A percentile compares a stretch with the other conserved stretches of the same genome.
Evolutionary conservation across 179 eudicot genomes (phyloP).

Genomic region (Silene noctiflora): DNA sequence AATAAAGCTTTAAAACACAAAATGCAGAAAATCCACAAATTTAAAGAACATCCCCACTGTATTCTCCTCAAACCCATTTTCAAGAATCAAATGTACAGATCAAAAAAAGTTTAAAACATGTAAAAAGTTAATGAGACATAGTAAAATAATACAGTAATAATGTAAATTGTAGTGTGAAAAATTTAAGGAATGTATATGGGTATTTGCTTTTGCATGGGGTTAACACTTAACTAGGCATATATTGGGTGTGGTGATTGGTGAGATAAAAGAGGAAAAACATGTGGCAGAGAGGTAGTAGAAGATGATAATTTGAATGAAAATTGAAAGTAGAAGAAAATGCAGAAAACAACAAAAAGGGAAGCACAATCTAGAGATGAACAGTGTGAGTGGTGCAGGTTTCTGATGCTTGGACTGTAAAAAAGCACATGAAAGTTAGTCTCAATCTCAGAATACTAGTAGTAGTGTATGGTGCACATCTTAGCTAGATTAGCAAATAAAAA

Average conservation of each 20-base stretch:
- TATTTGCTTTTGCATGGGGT: slow-evolving; percentile 27
- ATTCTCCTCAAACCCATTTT: slow-evolving; percentile 42
- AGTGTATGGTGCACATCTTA: background rate
- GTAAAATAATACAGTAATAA: slow-evolving; percentile 13
- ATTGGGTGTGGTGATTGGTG: slow-evolving; percentile 28
- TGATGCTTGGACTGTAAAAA: background rate
- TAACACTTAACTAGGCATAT: slow-evolving; percentile 17
- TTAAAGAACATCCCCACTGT: slow-evolving; percentile 36
- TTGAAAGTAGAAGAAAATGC: background rate
- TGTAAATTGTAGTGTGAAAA: slow-evolving; percentile 15
- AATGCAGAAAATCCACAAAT: slow-evolving; percentile 45
- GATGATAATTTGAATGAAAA: slow-evolving; percentile 21
- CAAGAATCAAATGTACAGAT: slow-evolving; percentile 18
- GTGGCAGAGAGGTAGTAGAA: slow-evolving; percentile 28
- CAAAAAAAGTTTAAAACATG: slow-evolving; percentile 18
- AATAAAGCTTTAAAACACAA: slow-evolving; percentile 31
- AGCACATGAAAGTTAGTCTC: background rate
- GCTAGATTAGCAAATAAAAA: background rate
- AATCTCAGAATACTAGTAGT: background rate
- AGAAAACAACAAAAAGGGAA: slow-evolving; percentile 5
- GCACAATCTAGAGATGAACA: slow-evolving; percentile 7
- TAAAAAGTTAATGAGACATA: slow-evolving; percentile 14
- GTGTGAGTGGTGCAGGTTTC: slow-evolving; percentile 14
- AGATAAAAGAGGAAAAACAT: slow-evolving; percentile 26
- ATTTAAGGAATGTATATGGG: slow-evolving; percentile 4